Base-by-base conservation (phyloP, 495 filamentous ascomycete genomes). In the Annulohypoxylon bovei region DNA sequence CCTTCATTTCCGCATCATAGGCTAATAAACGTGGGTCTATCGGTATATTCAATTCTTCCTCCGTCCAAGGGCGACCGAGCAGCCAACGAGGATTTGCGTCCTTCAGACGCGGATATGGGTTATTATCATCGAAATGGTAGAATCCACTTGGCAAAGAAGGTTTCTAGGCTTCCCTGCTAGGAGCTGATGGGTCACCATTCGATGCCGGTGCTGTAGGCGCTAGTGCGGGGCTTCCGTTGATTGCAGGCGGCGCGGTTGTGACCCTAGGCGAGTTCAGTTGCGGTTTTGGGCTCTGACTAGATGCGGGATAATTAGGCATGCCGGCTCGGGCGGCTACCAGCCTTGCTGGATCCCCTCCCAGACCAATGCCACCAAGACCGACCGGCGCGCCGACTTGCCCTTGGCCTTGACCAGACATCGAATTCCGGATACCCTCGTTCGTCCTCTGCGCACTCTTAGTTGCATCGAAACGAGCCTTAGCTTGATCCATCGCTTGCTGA, bases 391-490 rank as follows among this genome's bases (percentile, higher is more conserved):
- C 75, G 8, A 74, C 70, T 49, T 73, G 70, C 12, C 73, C 72
- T 60, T 71, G 70, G 0, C 67, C 65, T 40, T 77, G 75, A 12
- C 69, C 65, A 16, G 66, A 59, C 46, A 72, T 67, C 7, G 70
- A 61, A 63, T 73, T 77, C 20, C 75, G 65, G 4, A 71, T 67
- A 18, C 62, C 60, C 35, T 77, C 75, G 22, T 62, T 75, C 0
- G 75, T 68, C 32, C 64, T 71, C 12, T 75, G 70, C 4, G 75
- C 80, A 22, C 62, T 73, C 57, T 79, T 78, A 44, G 78, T 78
- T 0, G 80, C 81, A 52, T 80, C 78, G 27, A 81, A 80, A 2
- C 81, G 73, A 16, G 83, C 82, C 33, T 79, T 75, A 9, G 81
- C 81, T 70, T 84, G 83, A 33, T 84, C 79, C 80, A 84, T 56